Evolutionary conservation across 73 alveolate species (phyloP).

Genomic region (Blepharisma japonicum): DNA sequence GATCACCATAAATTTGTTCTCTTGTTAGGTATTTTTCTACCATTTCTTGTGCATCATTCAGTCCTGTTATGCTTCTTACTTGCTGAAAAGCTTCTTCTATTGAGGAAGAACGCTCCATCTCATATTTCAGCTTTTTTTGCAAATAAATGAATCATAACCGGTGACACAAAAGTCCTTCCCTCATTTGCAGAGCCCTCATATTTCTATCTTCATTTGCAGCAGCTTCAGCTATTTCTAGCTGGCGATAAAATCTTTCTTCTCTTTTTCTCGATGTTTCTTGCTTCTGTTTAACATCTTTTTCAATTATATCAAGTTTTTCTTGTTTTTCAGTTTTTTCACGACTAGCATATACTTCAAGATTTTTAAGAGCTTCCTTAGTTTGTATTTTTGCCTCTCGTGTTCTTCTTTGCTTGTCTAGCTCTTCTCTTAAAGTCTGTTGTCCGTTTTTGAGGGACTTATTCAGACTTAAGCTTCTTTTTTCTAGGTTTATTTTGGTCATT

Average conservation of each 20-base stretch:
- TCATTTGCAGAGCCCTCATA: constrained; percentile 54
- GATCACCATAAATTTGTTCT: constrained; percentile 57
- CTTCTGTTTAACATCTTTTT: constrained; percentile 50
- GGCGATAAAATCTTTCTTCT: constrained; percentile 49
- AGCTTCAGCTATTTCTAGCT: constrained; percentile 65
- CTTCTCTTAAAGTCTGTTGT: constrained; percentile 32
- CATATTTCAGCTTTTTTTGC: constrained; percentile 65
- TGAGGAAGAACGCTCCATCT: constrained; percentile 50
- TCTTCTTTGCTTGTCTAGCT: constrained; percentile 37
- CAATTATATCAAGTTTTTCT: constrained; percentile 39
- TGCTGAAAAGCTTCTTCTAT: constrained; percentile 65
- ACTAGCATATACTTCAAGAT: constrained; percentile 15
- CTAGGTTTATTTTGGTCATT: constrained; percentile 49
- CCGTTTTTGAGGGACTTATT: constrained; percentile 48
- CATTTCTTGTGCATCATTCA: constrained; percentile 57
- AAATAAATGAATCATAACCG: constrained; percentile 59
- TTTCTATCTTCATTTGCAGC: constrained; percentile 73
- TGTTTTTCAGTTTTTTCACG: constrained; percentile 51
- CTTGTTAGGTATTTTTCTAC: constrained; percentile 59
- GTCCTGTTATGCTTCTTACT: constrained; percentile 42
- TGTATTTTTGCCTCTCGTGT: constrained; percentile 54
- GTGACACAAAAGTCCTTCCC: constrained; percentile 46
- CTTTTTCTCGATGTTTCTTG: constrained; percentile 50
- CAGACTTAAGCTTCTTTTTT: constrained; percentile 36
- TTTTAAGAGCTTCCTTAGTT: constrained; percentile 28